phyloP scores from a whole-genome alignment of 1,284 basidiomycete genomes.

The Moesziomyces globuligerus region DNA sequence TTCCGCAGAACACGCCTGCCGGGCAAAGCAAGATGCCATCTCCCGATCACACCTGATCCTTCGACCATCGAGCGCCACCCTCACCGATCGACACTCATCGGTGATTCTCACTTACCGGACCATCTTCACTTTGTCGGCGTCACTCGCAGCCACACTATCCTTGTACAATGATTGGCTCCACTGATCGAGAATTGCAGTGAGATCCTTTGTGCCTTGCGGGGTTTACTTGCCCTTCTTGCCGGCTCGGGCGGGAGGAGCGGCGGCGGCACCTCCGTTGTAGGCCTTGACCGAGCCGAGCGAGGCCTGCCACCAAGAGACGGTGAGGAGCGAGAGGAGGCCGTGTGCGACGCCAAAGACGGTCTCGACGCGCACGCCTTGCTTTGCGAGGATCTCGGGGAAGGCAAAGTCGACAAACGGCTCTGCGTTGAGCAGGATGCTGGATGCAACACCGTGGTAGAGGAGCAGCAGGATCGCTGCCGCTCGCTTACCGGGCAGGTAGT shows the following conservation, averaged over 20 bases:
- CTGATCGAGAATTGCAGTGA: no score
- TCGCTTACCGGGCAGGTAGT: conserved; percentile 84
- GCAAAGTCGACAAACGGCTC: conserved; percentile 80
- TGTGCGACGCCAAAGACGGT: conserved; percentile 35
- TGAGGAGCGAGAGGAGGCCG: conserved; percentile 41
- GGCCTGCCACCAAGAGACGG: conserved; percentile 46
- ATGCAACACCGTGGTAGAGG: conserved; percentile 78
- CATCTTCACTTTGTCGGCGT: no score
- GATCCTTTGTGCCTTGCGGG: no score
- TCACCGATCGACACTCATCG: no score
- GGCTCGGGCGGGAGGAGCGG: not conserved
- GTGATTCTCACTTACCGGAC: no score
- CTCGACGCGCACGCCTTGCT: conserved; percentile 61
- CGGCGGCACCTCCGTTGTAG: conserved; percentile 4
- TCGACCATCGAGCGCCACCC: no score
- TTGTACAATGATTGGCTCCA: no score
- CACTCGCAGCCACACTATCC: no score
- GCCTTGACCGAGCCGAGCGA: conserved; percentile 29
- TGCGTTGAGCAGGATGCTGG: conserved; percentile 78
- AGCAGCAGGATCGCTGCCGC: conserved; percentile 80
- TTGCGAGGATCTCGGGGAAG: conserved; percentile 75
- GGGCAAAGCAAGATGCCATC: no score
- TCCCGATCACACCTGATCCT: no score
- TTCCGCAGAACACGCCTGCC: no score
- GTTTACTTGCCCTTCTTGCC: conserved; percentile 24